These are phyloP conservation scores for Nematodospora valgi DNA, from an alignment of 805 yeast species.

Conservation along the genomic window DNA sequence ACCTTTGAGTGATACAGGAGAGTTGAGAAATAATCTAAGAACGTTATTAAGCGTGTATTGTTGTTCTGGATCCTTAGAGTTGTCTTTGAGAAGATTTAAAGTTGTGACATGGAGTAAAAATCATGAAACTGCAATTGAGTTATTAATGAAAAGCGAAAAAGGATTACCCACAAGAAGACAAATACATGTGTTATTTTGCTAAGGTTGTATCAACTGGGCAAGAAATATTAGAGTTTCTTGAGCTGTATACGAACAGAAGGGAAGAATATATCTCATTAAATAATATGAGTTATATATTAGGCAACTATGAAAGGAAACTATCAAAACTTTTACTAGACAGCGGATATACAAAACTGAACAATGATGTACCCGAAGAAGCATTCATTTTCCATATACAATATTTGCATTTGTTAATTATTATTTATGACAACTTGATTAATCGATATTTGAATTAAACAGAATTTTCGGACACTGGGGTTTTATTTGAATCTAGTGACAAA, in stretches of 20 bases:
- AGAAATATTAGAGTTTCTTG: conserved; percentile 42
- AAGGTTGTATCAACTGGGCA: conserved; percentile 47
- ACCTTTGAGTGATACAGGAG: conserved; percentile 22
- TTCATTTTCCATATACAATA: conserved; percentile 43
- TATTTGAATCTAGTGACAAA: conserved; percentile 18
- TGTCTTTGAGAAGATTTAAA: conserved; percentile 49
- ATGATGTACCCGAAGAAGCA: conserved; percentile 30
- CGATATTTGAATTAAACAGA: conserved; percentile 17
- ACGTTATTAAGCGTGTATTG: conserved; percentile 47
- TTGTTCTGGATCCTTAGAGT: conserved; percentile 49
- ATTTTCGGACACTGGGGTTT: background rate
- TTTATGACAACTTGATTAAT: conserved; percentile 52
- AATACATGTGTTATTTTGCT: conserved; percentile 43
- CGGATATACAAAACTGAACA: conserved; percentile 27
- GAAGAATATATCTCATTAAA: conserved; percentile 3
- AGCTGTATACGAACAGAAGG: background rate
- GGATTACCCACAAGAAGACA: conserved; percentile 32
- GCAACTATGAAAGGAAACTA: conserved; percentile 39
- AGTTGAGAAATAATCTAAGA: conserved; percentile 30
- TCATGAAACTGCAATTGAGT: conserved; percentile 33
- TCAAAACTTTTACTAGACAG: conserved; percentile 39
- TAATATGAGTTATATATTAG: conserved; percentile 24
- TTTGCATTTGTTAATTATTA: conserved; percentile 48
- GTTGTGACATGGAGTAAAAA: conserved; percentile 46
- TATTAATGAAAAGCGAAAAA: conserved; percentile 11